Evolutionary conservation across 2,329 filamentous ascomycete genomes (phyloP), one percentile per base, ranked within the genome.

Genomic region (Trichophyton verrucosum): DNA sequence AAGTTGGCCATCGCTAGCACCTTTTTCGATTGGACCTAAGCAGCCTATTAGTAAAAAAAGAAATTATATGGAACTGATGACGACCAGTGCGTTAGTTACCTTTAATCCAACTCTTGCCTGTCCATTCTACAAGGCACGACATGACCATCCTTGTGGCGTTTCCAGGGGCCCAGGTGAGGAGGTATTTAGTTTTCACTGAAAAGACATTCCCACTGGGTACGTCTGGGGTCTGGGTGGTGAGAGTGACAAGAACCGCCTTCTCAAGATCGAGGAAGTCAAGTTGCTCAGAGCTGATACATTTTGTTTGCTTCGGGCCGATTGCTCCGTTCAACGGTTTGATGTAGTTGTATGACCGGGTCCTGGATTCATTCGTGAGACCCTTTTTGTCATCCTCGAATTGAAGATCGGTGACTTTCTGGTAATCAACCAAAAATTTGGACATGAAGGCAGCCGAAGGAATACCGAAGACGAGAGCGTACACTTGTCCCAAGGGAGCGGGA

Each of bases 71-170:
- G 51, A 40, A 13, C 3, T 7, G 63, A 15, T 3, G 30, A 3
- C 13, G 13, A 15, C 9, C 3, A 13, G 46, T 15, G 70, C 79
- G 71, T 9, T 78, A 79, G 71, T 9, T 78, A 95, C 91, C 89
- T 78, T 94, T 96, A 53, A 99, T 77, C 94, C 94, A 99, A 77
- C 91, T 96, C 80, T 97, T 99, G 67, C 91, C 91, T 2, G 87
- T 86, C 95, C 95, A 99, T 70, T 99, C 95, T 49, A 96, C 88
- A 1, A 85, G 87, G 72, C 90, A 96, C 66, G 87, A 96, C 76
- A 92, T 87, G 64, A 94, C 84, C 33, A 99, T 77, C 30, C 91
- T 83, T 0, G 95, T 99, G 44, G 84, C 78, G 68, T 96, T 96
- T 64, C 86, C 86, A 58, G 94, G 85, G 3, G 86, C 91, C 94